phyloP scores from a whole-genome alignment of 768 basidiomycete species.

The Pilatotrama ljubarskyi region DNA sequence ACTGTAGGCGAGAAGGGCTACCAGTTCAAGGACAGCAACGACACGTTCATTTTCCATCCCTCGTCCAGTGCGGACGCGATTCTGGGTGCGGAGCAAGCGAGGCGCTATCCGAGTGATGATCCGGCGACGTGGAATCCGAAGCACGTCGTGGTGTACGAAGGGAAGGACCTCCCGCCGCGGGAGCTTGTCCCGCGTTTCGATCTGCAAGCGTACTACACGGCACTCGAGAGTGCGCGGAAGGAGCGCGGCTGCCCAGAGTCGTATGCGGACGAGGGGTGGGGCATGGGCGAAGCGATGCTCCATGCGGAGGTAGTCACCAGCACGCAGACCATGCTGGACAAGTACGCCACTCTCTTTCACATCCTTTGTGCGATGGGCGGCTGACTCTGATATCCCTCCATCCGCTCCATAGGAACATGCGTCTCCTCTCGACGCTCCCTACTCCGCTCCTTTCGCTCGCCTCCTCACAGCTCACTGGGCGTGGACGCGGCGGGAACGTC shows the following conservation, averaged over 20 bases:
- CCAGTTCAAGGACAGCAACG: constrained; percentile 62
- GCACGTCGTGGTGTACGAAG: constrained; percentile 53
- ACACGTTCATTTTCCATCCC: constrained; percentile 65
- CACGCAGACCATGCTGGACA: constrained; percentile 93
- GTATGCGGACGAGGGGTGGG: constrained; percentile 40
- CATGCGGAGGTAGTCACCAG: constrained; percentile 92
- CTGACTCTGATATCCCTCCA: neutral
- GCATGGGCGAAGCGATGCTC: constrained; percentile 74
- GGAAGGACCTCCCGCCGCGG: constrained; percentile 47
- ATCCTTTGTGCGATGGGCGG: neutral
- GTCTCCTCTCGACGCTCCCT: constrained; percentile 65
- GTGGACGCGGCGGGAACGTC: constrained; percentile 84
- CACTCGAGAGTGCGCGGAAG: constrained; percentile 40
- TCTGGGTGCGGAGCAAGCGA: constrained; percentile 26
- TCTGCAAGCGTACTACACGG: constrained; percentile 56
- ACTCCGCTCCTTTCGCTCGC: constrained; percentile 82
- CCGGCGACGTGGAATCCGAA: constrained; percentile 46
- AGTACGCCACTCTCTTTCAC: constrained; percentile 51
- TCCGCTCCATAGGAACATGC: constrained; percentile 63
- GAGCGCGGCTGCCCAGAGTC: constrained; percentile 28
- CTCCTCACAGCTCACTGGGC: constrained; percentile 81
- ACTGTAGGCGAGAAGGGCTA: constrained; percentile 29
- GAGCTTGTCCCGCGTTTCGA: constrained; percentile 76
- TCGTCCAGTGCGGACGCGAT: constrained; percentile 32
- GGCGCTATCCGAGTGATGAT: constrained; percentile 26